Conservation (phyloP, 2,329 filamentous ascomycete genomes). For the Sclerotinia subarctica region DNA sequence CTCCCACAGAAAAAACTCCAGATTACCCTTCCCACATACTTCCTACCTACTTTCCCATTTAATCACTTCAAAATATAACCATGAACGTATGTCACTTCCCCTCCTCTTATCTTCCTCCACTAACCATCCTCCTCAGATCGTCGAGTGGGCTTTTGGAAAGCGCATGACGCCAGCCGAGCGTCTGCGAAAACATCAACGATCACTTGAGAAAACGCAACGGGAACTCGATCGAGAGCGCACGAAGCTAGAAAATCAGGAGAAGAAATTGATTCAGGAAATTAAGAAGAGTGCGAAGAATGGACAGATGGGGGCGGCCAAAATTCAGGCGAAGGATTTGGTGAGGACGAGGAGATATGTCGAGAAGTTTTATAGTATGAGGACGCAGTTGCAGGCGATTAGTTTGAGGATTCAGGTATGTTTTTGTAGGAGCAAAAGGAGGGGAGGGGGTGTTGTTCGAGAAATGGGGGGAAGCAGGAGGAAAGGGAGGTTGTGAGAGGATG, state of each 20-base stretch:
- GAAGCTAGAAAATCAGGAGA: slow-evolving; percentile 98
- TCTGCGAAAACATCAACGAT: slow-evolving; percentile 89
- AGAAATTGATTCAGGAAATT: slow-evolving; percentile 92
- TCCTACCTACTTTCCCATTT: too few relatives aligned
- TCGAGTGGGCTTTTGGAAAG: slow-evolving; percentile 99
- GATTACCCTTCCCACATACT: not conserved
- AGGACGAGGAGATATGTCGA: slow-evolving; percentile 91
- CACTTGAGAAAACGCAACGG: slow-evolving; percentile 94
- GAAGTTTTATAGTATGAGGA: slow-evolving; percentile 98
- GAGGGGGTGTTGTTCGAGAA: not conserved
- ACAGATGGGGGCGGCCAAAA: slow-evolving; percentile 97
- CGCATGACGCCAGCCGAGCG: slow-evolving; percentile 96
- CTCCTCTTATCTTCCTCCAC: not conserved
- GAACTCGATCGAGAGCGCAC: slow-evolving; percentile 92
- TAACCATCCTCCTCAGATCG: slow-evolving; percentile 56
- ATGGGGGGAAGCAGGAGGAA: not conserved
- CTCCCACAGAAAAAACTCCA: not conserved
- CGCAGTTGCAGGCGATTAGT: slow-evolving; percentile 93
- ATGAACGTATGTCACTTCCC: slow-evolving; percentile 52
- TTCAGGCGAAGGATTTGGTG: slow-evolving; percentile 96
- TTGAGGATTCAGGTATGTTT: slow-evolving; percentile 77
- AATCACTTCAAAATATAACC: not conserved
- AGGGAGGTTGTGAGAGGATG: not conserved
- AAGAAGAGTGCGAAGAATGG: slow-evolving; percentile 98
- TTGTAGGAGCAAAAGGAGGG: not conserved